Conservation (phyloP, 2,329 filamentous ascomycete species). For the Epichloe hybrida region DNA sequence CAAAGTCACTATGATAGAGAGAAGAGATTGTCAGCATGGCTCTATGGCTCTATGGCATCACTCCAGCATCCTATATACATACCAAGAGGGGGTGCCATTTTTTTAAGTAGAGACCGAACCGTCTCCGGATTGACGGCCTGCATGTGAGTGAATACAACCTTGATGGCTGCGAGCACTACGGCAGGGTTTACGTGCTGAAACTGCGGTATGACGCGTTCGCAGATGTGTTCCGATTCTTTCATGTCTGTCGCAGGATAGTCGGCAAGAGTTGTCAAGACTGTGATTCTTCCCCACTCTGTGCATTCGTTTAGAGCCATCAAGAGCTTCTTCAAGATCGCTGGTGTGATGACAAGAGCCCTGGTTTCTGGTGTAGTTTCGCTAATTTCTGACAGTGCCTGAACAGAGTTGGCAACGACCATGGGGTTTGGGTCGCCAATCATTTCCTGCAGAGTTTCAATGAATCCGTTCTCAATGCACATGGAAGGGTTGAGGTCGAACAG, state of each 20-base stretch:
- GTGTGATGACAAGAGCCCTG: constrained; percentile 68
- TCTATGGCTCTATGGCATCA: not conserved
- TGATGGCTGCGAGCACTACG: constrained; percentile 93
- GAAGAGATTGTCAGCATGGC: not conserved
- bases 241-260: constrained; percentile 77
- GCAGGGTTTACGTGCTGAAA: constrained; percentile 98
- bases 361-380: constrained; percentile 83
- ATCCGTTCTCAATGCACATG: constrained; percentile 94
- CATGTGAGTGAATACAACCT: constrained; percentile 97
- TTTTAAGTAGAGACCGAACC: constrained; percentile 79
- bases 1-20: constrained; percentile 56
- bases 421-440: constrained; percentile 95
- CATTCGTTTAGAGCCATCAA: constrained; percentile 95
- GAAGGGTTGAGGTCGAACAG: constrained; percentile 87
- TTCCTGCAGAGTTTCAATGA: constrained; percentile 85
- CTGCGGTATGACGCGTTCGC: constrained; percentile 87
- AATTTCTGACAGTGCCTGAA: constrained; percentile 87
- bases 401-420: constrained; percentile 97
- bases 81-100: constrained; percentile 95
- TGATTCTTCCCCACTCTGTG: constrained; percentile 95
- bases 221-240: constrained; percentile 96
- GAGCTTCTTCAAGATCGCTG: constrained; percentile 81
- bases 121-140: constrained; percentile 64
- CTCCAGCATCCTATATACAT: constrained; percentile 16
- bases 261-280: constrained; percentile 77